phyloP scores from a whole-genome alignment of 202 grass and related monocot species.

The Panicum hallii region DNA sequence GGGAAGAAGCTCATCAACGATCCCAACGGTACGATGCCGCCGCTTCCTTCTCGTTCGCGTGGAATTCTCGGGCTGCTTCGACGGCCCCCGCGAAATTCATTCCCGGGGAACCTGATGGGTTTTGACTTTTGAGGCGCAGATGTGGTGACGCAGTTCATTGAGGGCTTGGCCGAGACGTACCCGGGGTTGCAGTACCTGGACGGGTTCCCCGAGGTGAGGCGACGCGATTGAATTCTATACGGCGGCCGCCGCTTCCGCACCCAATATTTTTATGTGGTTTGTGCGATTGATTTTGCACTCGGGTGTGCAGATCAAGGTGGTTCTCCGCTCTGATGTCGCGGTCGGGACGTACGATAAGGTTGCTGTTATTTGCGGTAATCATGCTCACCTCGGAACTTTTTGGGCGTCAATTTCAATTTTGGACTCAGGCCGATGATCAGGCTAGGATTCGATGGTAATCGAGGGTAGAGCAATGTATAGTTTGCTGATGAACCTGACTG shows the following conservation, averaged over 20 bases:
- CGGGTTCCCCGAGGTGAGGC: conserved; percentile 69
- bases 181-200: conserved; percentile 69
- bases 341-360: conserved; percentile 60
- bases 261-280: not conserved
- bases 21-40: conserved; percentile 49
- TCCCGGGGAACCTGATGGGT: conserved; percentile 19
- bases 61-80: not conserved
- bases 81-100: not conserved
- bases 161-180: conserved; percentile 66
- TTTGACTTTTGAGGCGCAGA: conserved; percentile 44
- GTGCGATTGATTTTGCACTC: conserved; percentile 9
- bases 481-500: not conserved
- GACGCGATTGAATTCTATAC: conserved; percentile 23
- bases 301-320: conserved; percentile 67
- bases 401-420: not conserved
- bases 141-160: conserved; percentile 66
- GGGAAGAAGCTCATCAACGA: conserved; percentile 78
- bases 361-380: conserved; percentile 72
- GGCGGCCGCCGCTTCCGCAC: not conserved
- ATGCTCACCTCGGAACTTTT: not conserved
- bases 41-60: not conserved
- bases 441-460: not conserved
- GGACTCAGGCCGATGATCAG: not conserved
- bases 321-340: conserved; percentile 59
- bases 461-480: not conserved